A percentile compares a stretch with the other conserved stretches of the same genome.
Conservation (phyloP, 306 rosid species). For the Acacia acuminata region DNA sequence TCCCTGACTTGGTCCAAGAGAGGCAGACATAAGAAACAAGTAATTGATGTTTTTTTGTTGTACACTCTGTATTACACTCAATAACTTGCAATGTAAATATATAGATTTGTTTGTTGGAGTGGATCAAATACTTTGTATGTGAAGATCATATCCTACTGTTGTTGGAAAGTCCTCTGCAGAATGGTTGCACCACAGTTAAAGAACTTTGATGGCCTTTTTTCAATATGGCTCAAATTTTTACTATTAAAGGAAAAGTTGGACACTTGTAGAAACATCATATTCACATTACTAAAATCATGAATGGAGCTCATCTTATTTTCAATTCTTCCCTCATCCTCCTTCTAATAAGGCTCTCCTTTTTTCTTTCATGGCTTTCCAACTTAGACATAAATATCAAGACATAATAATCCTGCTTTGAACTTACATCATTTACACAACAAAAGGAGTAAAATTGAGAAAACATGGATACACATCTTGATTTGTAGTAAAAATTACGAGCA, state of each 20-base stretch:
- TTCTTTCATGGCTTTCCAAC: not conserved
- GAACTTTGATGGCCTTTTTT: conserved; percentile 46
- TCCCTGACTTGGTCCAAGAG: conserved; percentile 68
- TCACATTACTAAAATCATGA: not conserved
- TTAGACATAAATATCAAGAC: not conserved
- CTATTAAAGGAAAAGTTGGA: not conserved
- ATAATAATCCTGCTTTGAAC: not conserved
- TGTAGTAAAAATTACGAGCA: too few relatives aligned
- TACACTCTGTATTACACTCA: not conserved
- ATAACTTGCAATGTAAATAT: not conserved
- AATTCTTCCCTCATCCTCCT: not conserved
- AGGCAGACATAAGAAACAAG: conserved; percentile 71
- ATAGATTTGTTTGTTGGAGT: not conserved
- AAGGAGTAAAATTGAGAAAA: not conserved
- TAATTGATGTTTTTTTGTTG: conserved; percentile 16
- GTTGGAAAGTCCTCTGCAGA: conserved; percentile 37
- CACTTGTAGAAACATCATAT: not conserved
- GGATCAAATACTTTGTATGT: not conserved
- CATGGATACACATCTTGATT: not conserved
- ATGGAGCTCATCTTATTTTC: not conserved
- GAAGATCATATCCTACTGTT: not conserved
- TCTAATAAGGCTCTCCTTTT: not conserved
- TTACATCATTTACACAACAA: not conserved
- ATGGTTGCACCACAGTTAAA: conserved; percentile 50
- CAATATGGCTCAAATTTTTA: conserved; percentile 1